Evolutionary conservation across 1,284 basidiomycete species (phyloP).

Genomic region (Psilocybe mexicana): DNA sequence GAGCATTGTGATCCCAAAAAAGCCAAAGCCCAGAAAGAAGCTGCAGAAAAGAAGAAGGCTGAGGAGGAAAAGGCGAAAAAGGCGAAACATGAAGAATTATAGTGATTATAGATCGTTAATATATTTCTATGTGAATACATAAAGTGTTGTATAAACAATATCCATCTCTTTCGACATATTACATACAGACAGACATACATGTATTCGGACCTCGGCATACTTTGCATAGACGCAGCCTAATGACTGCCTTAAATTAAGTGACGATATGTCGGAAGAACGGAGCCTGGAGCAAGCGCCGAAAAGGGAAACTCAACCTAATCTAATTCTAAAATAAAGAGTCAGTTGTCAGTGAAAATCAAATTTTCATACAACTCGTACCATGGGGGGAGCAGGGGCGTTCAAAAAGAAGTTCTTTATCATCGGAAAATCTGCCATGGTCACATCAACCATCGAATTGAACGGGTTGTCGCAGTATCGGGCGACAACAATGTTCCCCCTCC

Average conservation of each 20-base stretch:
- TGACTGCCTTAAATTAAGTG: not conserved
- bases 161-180: slow-evolving; percentile 1
- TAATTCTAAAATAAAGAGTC: not conserved
- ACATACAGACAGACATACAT: not conserved
- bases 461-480: slow-evolving; percentile 72
- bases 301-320: not conserved
- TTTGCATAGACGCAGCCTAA: not conserved
- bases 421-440: slow-evolving; percentile 78
- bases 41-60: slow-evolving; percentile 20
- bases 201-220: not conserved
- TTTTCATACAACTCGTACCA: slow-evolving; percentile 18
- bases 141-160: slow-evolving; percentile 6
- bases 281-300: not conserved
- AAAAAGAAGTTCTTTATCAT: slow-evolving; percentile 76
- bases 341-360: not conserved
- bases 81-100: slow-evolving; percentile 30
- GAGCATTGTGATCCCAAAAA: slow-evolving; percentile 71
- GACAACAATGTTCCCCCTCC: slow-evolving; percentile 76
- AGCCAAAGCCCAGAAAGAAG: slow-evolving; percentile 26
- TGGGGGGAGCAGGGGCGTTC: slow-evolving; percentile 54
- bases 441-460: slow-evolving; percentile 68
- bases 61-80: slow-evolving; percentile 19
- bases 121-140: slow-evolving; percentile 11
- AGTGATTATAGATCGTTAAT: slow-evolving; percentile 15
- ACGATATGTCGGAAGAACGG: not conserved